Conservation (phyloP, 805 yeast genomes). For the Kodamaea nitidulidarum region DNA sequence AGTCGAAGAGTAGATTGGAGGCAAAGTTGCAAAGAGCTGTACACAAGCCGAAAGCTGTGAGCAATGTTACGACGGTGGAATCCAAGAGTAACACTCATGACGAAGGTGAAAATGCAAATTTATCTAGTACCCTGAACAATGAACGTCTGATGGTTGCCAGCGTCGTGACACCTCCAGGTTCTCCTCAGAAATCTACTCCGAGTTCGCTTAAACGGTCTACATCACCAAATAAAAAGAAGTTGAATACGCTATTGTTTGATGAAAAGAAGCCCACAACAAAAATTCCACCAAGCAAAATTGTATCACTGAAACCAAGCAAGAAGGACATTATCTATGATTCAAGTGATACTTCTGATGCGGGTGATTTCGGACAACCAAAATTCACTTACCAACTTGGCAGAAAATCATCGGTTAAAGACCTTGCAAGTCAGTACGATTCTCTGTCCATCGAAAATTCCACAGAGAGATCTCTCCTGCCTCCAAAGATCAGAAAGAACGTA, state of each 20-base stretch:
- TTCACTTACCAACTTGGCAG: constrained; percentile 24
- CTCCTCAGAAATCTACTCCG: constrained; percentile 13
- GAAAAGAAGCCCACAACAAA: constrained; percentile 8
- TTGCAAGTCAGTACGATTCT: constrained; percentile 27
- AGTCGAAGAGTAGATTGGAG: constrained; percentile 26
- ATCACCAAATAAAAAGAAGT: constrained; percentile 38
- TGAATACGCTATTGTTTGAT: constrained; percentile 16
- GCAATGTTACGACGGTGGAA: constrained; percentile 1
- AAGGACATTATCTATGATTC: constrained; percentile 25
- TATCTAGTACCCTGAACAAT: neutral
- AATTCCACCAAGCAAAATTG: constrained; percentile 11
- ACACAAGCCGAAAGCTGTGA: constrained; percentile 13
- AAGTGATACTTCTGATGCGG: constrained; percentile 6
- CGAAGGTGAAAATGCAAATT: neutral
- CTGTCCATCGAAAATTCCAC: constrained; percentile 13
- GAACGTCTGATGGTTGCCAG: constrained; percentile 2
- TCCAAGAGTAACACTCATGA: neutral
- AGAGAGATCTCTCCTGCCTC: constrained; percentile 15
- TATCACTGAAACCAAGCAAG: constrained; percentile 22
- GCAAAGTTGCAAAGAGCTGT: constrained; percentile 25
- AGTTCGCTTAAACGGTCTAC: constrained; percentile 30
- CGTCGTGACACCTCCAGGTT: constrained; percentile 15
- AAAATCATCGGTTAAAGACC: constrained; percentile 31
- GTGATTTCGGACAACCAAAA: constrained; percentile 27
- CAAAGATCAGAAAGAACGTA: constrained; percentile 6